Evolutionary conservation across 192 early-diverging fungal genomes (phyloP).

Genomic region (Gonapodya sp.): DNA sequence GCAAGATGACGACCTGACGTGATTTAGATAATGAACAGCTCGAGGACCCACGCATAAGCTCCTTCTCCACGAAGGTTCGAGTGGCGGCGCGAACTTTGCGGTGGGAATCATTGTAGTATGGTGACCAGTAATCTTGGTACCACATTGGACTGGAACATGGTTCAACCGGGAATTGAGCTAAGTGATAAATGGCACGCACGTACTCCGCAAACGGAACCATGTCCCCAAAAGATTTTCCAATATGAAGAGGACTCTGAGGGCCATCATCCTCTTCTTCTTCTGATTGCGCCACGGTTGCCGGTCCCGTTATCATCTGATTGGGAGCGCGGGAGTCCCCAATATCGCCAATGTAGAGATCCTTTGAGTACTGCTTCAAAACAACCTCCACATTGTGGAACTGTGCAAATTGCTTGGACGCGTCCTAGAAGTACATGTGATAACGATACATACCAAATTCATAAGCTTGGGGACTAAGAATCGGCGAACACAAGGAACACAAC

Average conservation of each 20-base stretch:
- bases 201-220: constrained; percentile 65
- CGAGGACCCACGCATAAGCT: constrained; percentile 52
- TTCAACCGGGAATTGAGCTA: background rate
- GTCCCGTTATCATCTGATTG: background rate
- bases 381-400: constrained; percentile 58
- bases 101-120: constrained; percentile 75
- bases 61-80: constrained; percentile 67
- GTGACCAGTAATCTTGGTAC: constrained; percentile 50
- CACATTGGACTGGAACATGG: constrained; percentile 9
- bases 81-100: constrained; percentile 45
- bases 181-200: constrained; percentile 8
- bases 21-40: no score
- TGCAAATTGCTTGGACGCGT: constrained; percentile 78
- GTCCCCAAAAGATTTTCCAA: constrained; percentile 58
- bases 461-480: background rate
- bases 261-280: background rate
- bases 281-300: background rate
- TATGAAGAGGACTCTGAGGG: background rate
- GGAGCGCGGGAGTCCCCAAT: background rate
- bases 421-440: no score
- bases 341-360: background rate
- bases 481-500: background rate
- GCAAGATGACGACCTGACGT: no score
- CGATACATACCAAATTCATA: background rate
- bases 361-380: background rate